These are phyloP conservation scores for Trichoderma semiorbis DNA, from an alignment of 2,329 filamentous ascomycete species.

Conservation along the genomic window DNA sequence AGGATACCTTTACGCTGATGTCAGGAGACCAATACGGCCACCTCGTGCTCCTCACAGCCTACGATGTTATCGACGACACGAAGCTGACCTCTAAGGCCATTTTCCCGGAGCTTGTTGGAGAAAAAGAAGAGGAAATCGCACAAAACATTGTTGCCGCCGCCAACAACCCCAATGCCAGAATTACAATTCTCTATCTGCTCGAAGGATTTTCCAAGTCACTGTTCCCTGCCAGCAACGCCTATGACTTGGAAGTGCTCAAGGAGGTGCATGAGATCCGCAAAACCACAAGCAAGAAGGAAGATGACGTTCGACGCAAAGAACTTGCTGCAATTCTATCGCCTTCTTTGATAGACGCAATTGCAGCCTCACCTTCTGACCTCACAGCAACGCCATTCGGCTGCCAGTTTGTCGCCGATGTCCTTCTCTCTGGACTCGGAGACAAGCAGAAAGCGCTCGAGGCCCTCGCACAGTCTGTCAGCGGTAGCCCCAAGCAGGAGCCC, in stretches of 20 bases:
- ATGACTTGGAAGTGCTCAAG: constrained; percentile 66
- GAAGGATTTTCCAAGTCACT: constrained; percentile 61
- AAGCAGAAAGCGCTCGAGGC: constrained; percentile 72
- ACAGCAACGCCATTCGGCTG: constrained; percentile 76
- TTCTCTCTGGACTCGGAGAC: constrained; percentile 73
- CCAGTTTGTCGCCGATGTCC: constrained; percentile 78
- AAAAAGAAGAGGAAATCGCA: constrained; percentile 58
- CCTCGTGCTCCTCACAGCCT: constrained; percentile 76
- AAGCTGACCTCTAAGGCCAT: constrained; percentile 82
- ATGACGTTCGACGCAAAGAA: constrained; percentile 70
- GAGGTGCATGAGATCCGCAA: constrained; percentile 77
- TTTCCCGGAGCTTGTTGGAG: constrained; percentile 79
- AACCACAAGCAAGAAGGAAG: constrained; percentile 89
- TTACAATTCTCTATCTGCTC: constrained; percentile 77
- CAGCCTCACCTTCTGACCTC: constrained; percentile 63
- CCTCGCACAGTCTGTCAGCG: constrained; percentile 59
- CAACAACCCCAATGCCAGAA: constrained; percentile 62
- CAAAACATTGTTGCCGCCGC: constrained; percentile 63
- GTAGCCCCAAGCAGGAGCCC: constrained; percentile 46
- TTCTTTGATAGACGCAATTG: constrained; percentile 70
- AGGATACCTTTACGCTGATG: constrained; percentile 83
- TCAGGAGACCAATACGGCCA: constrained; percentile 77
- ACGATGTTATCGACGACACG: constrained; percentile 92
- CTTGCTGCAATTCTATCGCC: constrained; percentile 71
- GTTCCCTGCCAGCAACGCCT: constrained; percentile 59